phyloP scores from a whole-genome alignment of 352 stramenopile genomes.

The Phytophthora sansomeana region DNA sequence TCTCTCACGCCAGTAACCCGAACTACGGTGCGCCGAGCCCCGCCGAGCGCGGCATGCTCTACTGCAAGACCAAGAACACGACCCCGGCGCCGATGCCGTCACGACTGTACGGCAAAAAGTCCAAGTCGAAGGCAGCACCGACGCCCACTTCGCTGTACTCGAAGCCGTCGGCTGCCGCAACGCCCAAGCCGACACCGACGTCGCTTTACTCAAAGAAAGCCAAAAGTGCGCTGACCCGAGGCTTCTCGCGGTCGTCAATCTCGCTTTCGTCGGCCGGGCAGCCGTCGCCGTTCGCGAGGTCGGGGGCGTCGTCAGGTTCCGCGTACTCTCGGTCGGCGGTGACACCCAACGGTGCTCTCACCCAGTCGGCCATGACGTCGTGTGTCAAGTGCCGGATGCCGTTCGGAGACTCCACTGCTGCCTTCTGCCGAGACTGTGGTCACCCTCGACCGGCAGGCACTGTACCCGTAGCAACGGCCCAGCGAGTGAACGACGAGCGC shows the following conservation, averaged over 20 bases:
- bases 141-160: constrained; percentile 37
- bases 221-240: constrained; percentile 17
- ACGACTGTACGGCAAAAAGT: constrained; percentile 35
- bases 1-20: constrained; percentile 13
- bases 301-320: constrained; percentile 20
- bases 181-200: constrained; percentile 32
- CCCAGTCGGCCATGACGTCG: constrained; percentile 23
- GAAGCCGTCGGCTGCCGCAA: constrained; percentile 24
- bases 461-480: constrained; percentile 16
- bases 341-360: constrained; percentile 4
- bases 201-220: constrained; percentile 42
- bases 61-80: constrained; percentile 35
- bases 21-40: constrained; percentile 32
- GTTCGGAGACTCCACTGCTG: constrained; percentile 56
- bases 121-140: constrained; percentile 18
- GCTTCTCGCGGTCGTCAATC: constrained; percentile 34
- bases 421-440: constrained; percentile 83
- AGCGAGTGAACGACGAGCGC: constrained; percentile 23
- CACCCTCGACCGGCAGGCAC: constrained; percentile 47
- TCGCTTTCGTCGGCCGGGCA: constrained; percentile 25
- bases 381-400: constrained; percentile 66
- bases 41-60: constrained; percentile 37
- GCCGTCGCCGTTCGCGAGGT: constrained; percentile 37
- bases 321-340: constrained; percentile 18
- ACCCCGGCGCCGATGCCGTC: constrained; percentile 24